Evolutionary conservation across 305 asterid species (phyloP).

Genomic region (Coffea humblotiana): DNA sequence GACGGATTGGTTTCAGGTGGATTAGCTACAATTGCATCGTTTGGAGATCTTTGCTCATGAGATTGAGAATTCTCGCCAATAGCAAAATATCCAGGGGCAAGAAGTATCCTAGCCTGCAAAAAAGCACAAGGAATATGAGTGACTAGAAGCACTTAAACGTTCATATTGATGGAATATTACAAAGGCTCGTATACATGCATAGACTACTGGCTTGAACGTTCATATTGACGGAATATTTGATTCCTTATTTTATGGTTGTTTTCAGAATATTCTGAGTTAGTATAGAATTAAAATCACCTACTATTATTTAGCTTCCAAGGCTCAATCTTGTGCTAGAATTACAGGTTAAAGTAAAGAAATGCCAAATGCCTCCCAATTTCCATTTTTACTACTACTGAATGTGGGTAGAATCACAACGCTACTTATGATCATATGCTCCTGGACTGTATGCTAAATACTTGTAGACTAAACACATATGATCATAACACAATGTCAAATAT

Average conservation of each 20-base stretch:
- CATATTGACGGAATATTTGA: not conserved
- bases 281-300: too few species aligned
- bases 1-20: constrained; percentile 29
- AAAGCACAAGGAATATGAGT: constrained; percentile 4
- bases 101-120: constrained; percentile 85
- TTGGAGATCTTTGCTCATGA: constrained; percentile 34
- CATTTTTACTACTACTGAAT: too few species aligned
- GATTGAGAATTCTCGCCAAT: constrained; percentile 37
- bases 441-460: not conserved
- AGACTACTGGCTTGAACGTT: not conserved
- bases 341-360: too few species aligned
- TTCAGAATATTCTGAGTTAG: not conserved
- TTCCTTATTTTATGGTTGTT: not conserved
- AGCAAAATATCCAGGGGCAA: constrained; percentile 54
- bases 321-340: too few species aligned
- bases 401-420: too few species aligned
- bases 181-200: not conserved
- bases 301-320: too few species aligned
- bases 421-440: too few species aligned
- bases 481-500: not conserved
- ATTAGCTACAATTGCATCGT: constrained; percentile 25
- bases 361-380: too few species aligned
- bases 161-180: not conserved
- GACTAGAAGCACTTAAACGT: constrained; percentile 1
- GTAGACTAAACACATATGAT: too few species aligned